These are phyloP conservation scores for Cladosporium sp. DNA, from an alignment of 2,329 filamentous ascomycete species.

Conservation along the genomic window DNA sequence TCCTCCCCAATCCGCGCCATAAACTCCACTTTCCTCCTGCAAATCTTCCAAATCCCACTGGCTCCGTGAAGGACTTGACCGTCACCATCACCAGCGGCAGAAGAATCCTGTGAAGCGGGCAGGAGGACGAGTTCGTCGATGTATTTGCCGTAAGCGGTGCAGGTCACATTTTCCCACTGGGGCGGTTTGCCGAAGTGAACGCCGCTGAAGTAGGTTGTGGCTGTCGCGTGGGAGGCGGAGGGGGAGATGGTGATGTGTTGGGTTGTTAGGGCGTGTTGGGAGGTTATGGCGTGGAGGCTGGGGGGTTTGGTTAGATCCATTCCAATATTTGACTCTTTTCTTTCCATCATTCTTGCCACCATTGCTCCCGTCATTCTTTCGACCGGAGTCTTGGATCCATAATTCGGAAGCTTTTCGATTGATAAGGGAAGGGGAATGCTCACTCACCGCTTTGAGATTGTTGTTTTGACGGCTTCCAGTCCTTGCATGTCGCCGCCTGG, in stretches of 20 bases:
- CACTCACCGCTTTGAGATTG: constrained; percentile 27
- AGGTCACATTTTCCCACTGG: constrained; percentile 33
- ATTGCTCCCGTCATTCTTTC: no score
- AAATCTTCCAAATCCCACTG: constrained; percentile 38
- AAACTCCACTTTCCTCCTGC: constrained; percentile 34
- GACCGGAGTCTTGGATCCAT: not conserved
- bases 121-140: constrained; percentile 34
- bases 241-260: constrained; percentile 34
- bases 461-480: not conserved
- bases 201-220: constrained; percentile 39
- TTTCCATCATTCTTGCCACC: no score
- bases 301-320: no score
- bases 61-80: constrained; percentile 27
- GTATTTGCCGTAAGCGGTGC: constrained; percentile 41
- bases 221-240: constrained; percentile 30
- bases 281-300: constrained; percentile 37
- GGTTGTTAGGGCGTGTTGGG: constrained; percentile 41
- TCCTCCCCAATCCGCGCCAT: constrained; percentile 33
- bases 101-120: no score
- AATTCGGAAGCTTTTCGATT: not conserved
- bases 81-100: no score
- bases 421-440: not conserved
- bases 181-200: constrained; percentile 39
- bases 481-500: constrained; percentile 11
- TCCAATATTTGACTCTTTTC: no score